Base-by-base conservation (phyloP, 306 rosid species). In the Medicago lupulina region DNA sequence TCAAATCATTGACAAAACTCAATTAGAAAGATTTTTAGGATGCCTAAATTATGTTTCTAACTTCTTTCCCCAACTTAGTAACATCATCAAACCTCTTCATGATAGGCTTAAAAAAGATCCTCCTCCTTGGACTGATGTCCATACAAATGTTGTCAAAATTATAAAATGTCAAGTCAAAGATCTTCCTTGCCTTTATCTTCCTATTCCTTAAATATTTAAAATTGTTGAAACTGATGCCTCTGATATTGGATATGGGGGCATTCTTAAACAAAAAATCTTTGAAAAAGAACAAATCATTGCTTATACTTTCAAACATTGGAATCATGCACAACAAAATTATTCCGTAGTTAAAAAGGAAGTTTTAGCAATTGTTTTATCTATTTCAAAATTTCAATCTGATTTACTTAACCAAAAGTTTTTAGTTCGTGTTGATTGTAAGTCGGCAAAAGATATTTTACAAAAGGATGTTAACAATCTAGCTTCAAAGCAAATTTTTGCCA, bases 381-480 rank as follows among this genome's bases (percentile, higher is more conserved):
- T 61, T 61, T 61, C 43, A 61, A 61, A 58, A 23, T 58, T 58
- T 4, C 16, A 58, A 58, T 25, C 38, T 23, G 17, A 58, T 23
- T 23, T 58, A 34, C 2, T 31, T 0, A 61, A 61, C 7, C 4
- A 25, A 25, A 25, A 25, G 28, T 25, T 25, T 25, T 25, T 25
- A 25, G 28, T 25, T 25, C 28, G 28, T 25, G 28, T 25, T 25
- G 28, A 25, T 25, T 51, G 58, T 51, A 51, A 51, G 8, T 51
- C 23, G 7, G 58, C 23, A 12, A 31, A 60, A 31, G 67, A 60
- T 12, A 60, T 60, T 25, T 60, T 60, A 28, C 67, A 60, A 60
- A 60, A 60, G 2, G 10, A 25, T 10, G 67, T 60, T 1, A 60
- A 60, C 13, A 13, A 25, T 28, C 0, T 31, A 17, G 67, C 2